Conservation (phyloP, 1,284 basidiomycete species). For the Caloboletus firmus region DNA sequence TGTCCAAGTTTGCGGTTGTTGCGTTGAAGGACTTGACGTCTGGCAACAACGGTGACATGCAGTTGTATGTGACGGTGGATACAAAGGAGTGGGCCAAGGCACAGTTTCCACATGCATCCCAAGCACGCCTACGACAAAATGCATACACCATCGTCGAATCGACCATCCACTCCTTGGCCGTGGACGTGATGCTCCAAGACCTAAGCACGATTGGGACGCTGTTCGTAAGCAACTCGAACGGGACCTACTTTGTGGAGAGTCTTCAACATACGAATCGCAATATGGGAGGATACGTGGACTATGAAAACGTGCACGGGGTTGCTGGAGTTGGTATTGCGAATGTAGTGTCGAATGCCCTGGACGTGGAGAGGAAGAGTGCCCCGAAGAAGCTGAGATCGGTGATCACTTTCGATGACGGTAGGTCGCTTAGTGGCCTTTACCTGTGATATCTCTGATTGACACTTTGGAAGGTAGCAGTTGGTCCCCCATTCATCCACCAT, state of each 20-base stretch:
- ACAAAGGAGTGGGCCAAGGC: conserved; percentile 80
- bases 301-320: conserved; percentile 88
- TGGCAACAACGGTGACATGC: conserved; percentile 64
- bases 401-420: conserved; percentile 93
- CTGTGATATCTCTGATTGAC: not conserved
- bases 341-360: conserved; percentile 77
- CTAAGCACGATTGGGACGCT: conserved; percentile 79
- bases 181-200: conserved; percentile 87
- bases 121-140: conserved; percentile 78
- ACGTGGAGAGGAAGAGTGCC: conserved; percentile 67
- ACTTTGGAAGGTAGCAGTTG: conserved; percentile 64
- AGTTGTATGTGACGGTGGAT: conserved; percentile 83
- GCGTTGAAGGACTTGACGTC: conserved; percentile 69
- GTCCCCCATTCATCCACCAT: conserved; percentile 69
- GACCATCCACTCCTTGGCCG: conserved; percentile 88
- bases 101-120: conserved; percentile 83
- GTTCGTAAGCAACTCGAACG: conserved; percentile 93
- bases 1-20: conserved; percentile 87
- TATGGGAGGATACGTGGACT: conserved; percentile 86
- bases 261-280: conserved; percentile 91
- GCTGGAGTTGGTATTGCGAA: conserved; percentile 94
- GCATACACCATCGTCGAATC: conserved; percentile 96
- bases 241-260: conserved; percentile 93
- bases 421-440: conserved; percentile 9
- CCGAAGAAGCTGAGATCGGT: conserved; percentile 70